Conservation (phyloP, 805 yeast genomes). For the Lipomyces starkeyi region DNA sequence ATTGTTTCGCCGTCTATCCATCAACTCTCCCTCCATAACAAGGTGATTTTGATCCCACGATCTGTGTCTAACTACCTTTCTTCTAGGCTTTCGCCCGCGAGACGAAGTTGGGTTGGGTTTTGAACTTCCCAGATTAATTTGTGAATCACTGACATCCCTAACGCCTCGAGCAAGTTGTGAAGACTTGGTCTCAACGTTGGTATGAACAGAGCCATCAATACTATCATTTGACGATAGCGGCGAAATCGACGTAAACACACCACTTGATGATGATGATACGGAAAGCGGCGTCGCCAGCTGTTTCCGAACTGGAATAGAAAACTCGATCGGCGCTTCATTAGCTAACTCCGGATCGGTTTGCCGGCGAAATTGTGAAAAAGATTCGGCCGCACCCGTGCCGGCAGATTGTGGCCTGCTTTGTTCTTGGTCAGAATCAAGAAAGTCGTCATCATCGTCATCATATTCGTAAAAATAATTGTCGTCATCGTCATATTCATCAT, state of each 20-base stretch:
- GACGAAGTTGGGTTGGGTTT: background rate
- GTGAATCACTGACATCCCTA: background rate
- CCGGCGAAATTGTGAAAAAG: background rate
- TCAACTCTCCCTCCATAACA: constrained; percentile 35
- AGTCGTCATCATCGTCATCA: constrained; percentile 24
- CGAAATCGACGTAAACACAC: background rate
- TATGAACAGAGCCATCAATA: background rate
- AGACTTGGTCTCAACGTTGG: background rate
- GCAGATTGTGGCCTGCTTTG: background rate
- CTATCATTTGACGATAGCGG: constrained; percentile 1
- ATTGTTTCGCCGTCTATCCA: constrained; percentile 35
- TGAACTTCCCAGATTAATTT: background rate
- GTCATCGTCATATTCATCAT: constrained; percentile 19
- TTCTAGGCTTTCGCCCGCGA: constrained; percentile 3
- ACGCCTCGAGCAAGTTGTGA: background rate
- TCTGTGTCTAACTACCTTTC: constrained; percentile 24
- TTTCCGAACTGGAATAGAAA: background rate
- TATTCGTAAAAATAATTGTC: constrained; percentile 19
- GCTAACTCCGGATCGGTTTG: background rate
- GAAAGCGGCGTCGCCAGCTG: background rate
- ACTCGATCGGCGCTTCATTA: constrained; percentile 4
- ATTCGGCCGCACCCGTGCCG: background rate
- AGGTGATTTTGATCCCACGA: constrained; percentile 30
- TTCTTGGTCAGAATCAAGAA: constrained; percentile 1
- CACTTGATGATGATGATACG: background rate